Percentiles rank a stretch among this genome's conserved stretches.
Conservation (phyloP, 768 basidiomycete species). For the Hypsizygus marmoreus region DNA sequence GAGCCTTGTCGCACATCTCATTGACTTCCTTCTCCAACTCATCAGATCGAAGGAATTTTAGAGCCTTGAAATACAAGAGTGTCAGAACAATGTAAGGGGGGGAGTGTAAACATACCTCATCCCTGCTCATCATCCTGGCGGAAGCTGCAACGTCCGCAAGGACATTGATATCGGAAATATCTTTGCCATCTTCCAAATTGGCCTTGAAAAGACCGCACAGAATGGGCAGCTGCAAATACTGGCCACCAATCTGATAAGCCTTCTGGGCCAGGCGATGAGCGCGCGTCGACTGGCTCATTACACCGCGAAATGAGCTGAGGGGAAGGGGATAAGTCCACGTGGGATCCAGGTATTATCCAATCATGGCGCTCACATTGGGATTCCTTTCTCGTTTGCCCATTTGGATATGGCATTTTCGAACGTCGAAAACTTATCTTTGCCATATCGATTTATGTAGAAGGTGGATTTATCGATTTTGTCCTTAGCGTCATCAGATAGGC, state of each 20-base stretch:
- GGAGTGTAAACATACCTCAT: conserved; percentile 47
- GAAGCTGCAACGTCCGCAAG: conserved; percentile 61
- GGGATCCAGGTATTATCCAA: conserved; percentile 1
- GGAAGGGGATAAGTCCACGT: conserved; percentile 2
- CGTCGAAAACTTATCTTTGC: conserved; percentile 48
- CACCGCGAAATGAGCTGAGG: conserved; percentile 57
- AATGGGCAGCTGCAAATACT: conserved; percentile 56
- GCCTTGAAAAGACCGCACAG: conserved; percentile 65
- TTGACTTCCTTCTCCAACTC: conserved; percentile 68
- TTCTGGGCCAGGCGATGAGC: conserved; percentile 75
- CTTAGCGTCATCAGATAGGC: conserved; percentile 38
- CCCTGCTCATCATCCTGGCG: conserved; percentile 56
- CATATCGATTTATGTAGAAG: conserved; percentile 49
- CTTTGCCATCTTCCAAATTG: conserved; percentile 63
- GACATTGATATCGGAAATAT: conserved; percentile 59
- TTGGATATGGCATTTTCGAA: conserved; percentile 46
- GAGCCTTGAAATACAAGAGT: conserved; percentile 43
- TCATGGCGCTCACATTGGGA: conserved; percentile 50
- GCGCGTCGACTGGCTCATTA: conserved; percentile 62
- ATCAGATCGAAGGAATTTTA: conserved; percentile 64
- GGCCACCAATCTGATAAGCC: conserved; percentile 64
- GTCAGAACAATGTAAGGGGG: background rate
- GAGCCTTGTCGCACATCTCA: conserved; percentile 60
- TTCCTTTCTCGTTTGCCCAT: conserved; percentile 57
- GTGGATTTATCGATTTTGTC: conserved; percentile 41